These are phyloP conservation scores for Coemansia interrupta DNA, from an alignment of 192 early-diverging fungal species.

Conservation along the genomic window DNA sequence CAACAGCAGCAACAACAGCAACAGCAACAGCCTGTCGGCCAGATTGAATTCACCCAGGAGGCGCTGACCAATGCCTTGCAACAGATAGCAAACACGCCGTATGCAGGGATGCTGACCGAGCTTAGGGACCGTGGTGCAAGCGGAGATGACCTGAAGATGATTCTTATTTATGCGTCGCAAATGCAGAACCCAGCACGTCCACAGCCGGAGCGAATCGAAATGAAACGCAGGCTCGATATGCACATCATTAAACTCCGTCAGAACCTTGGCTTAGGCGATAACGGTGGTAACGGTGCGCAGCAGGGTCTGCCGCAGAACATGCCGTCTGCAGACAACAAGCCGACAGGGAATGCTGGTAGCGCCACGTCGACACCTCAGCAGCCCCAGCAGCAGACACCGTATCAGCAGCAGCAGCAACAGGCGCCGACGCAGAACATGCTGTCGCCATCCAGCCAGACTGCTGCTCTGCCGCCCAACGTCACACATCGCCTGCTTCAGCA, in stretches of 20 bases:
- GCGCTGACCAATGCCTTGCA: background rate
- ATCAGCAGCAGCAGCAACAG: constrained; percentile 19
- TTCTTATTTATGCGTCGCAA: background rate
- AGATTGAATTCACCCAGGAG: background rate
- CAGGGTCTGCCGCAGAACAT: background rate
- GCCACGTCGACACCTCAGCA: constrained; percentile 5
- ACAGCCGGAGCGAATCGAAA: constrained; percentile 1
- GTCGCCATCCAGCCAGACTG: constrained; percentile 24
- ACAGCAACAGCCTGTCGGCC: background rate
- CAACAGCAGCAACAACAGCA: background rate
- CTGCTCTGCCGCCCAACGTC: background rate
- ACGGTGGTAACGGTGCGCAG: background rate
- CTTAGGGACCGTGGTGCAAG: background rate
- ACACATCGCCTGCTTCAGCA: constrained; percentile 18
- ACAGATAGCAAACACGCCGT: background rate
- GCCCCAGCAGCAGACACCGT: constrained; percentile 4
- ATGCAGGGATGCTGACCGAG: constrained; percentile 1
- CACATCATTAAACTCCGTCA: constrained; percentile 1
- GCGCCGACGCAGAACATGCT: constrained; percentile 1
- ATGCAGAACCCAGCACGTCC: constrained; percentile 3
- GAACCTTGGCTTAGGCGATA: background rate
- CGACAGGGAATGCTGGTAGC: background rate
- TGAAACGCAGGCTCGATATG: background rate
- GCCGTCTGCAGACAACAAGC: constrained; percentile 1
- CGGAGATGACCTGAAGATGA: background rate